phyloP scores from a whole-genome alignment of 2,329 filamentous ascomycete species.

The Plectosphaerella sp. region DNA sequence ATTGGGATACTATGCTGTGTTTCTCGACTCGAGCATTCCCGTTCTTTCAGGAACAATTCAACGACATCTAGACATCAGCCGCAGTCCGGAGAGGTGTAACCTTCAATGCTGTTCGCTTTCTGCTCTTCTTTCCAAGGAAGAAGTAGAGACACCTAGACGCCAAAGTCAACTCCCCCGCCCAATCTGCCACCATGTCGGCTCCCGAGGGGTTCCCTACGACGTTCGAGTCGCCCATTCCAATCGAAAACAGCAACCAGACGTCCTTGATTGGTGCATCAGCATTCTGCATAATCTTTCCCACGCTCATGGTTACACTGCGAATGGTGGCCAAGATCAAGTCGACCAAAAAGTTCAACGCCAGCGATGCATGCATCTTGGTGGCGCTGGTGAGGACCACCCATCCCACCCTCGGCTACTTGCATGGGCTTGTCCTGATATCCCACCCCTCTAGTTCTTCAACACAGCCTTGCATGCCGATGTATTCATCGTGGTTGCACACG shows the following conservation, averaged over 20 bases:
- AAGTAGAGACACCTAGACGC: too few species aligned
- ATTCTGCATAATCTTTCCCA: slow-evolving; percentile 4
- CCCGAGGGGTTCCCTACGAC: background rate
- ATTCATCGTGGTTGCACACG: slow-evolving; percentile 3
- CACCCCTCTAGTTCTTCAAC: slow-evolving; percentile 2
- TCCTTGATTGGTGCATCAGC: slow-evolving; percentile 3
- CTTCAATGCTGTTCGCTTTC: too few species aligned
- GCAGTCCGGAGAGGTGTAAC: too few species aligned
- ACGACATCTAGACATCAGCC: too few species aligned
- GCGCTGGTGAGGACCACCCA: slow-evolving; percentile 2
- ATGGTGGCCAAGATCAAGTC: slow-evolving; percentile 1
- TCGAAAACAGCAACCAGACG: slow-evolving; percentile 4
- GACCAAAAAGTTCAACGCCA: background rate
- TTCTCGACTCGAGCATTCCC: too few species aligned
- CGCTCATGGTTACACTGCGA: slow-evolving; percentile 2
- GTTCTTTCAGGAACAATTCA: too few species aligned
- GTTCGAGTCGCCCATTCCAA: slow-evolving; percentile 5
- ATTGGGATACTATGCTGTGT: too few species aligned
- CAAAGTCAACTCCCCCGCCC: background rate
- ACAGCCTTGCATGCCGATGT: slow-evolving; percentile 5
- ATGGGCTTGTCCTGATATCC: too few species aligned
- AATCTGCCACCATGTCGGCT: background rate
- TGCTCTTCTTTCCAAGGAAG: too few species aligned
- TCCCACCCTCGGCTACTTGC: too few species aligned
- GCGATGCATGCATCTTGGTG: slow-evolving; percentile 6